These are phyloP conservation scores for Penicillium goetzii DNA, from an alignment of 495 filamentous ascomycete species.

Conservation along the genomic window DNA sequence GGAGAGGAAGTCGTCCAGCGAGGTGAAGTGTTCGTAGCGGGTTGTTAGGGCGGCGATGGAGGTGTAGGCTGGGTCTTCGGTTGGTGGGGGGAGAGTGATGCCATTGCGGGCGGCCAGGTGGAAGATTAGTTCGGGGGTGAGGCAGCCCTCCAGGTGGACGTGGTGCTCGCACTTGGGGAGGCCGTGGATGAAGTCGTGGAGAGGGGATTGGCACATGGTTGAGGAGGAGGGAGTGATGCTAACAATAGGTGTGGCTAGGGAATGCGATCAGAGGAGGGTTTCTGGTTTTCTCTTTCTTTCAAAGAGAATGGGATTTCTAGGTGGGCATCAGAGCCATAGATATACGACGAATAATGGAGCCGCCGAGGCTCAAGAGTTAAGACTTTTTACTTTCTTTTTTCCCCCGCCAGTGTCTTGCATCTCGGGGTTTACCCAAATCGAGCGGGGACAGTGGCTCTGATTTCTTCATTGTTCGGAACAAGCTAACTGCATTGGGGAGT, in stretches of 20 bases:
- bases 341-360: not conserved
- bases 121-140: constrained; percentile 71
- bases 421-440: constrained; percentile 13
- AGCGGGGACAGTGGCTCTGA: constrained; percentile 21
- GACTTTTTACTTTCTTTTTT: not conserved
- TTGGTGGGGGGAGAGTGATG: constrained; percentile 57
- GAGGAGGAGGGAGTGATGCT: not conserved
- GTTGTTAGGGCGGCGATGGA: constrained; percentile 59
- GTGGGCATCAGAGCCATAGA: not conserved
- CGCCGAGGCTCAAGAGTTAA: not conserved
- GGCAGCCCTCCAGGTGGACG: constrained; percentile 74
- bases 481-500: not conserved
- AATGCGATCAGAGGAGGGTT: not conserved
- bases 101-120: constrained; percentile 64
- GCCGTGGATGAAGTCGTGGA: constrained; percentile 63
- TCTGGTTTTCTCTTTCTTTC: not conserved
- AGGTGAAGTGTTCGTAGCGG: constrained; percentile 67
- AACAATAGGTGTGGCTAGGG: not conserved
- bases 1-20: constrained; percentile 75
- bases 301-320: not conserved
- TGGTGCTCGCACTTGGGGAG: constrained; percentile 84
- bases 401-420: not conserved
- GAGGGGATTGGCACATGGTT: constrained; percentile 41
- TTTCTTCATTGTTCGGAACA: constrained; percentile 8
- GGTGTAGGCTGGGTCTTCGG: constrained; percentile 58